These are phyloP conservation scores for Yamadazyma aaseri DNA, from an alignment of 1,139 yeast genomes.

Conservation along the genomic window DNA sequence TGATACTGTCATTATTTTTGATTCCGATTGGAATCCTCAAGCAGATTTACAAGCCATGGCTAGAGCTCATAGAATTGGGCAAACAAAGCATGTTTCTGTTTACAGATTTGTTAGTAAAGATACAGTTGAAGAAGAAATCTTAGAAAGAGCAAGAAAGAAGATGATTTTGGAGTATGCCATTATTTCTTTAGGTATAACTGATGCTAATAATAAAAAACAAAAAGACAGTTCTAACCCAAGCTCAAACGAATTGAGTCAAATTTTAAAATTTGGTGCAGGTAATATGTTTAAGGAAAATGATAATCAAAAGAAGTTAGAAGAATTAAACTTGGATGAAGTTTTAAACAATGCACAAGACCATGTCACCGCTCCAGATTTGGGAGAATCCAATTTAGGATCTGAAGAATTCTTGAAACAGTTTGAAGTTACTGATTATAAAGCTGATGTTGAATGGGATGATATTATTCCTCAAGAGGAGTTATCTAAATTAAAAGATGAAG, in stretches of 20 bases:
- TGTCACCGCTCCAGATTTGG: constrained; percentile 91
- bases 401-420: constrained; percentile 96
- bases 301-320: constrained; percentile 92
- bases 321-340: constrained; percentile 92
- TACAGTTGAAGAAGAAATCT: constrained; percentile 94
- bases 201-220: constrained; percentile 45
- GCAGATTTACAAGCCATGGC: constrained; percentile 99
- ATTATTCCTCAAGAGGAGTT: constrained; percentile 96
- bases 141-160: constrained; percentile 95
- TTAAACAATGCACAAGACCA: constrained; percentile 97
- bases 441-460: constrained; percentile 99
- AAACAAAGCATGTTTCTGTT: constrained; percentile 95
- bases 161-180: constrained; percentile 98
- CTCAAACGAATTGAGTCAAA: constrained; percentile 83
- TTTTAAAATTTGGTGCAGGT: constrained; percentile 96
- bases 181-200: constrained; percentile 93
- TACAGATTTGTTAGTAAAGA: constrained; percentile 96
- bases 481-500: constrained; percentile 85
- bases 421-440: constrained; percentile 97
- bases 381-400: constrained; percentile 95
- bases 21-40: constrained; percentile 99
- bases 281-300: constrained; percentile 94
- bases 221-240: constrained; percentile 62
- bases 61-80: constrained; percentile 98
- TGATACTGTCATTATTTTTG: constrained; percentile 95